Evolutionary conservation across 2,329 filamentous ascomycete genomes (phyloP).

Genomic region (Tolypocladium ovalisporum): DNA sequence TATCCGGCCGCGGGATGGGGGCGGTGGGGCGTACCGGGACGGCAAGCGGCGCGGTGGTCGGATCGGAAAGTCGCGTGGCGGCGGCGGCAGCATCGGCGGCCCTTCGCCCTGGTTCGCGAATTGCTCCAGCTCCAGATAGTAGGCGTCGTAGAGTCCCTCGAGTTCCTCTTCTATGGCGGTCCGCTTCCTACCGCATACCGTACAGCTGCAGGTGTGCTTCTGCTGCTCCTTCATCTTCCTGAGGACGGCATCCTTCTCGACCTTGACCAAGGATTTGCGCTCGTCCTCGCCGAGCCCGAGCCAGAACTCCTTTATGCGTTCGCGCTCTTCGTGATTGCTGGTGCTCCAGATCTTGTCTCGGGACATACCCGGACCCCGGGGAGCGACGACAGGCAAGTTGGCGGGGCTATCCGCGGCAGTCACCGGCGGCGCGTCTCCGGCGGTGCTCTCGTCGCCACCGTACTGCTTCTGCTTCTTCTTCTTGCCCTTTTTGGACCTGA

Average conservation of each 20-base stretch:
- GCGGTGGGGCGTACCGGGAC: constrained; percentile 50
- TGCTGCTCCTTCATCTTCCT: constrained; percentile 99
- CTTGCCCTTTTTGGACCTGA: constrained; percentile 49
- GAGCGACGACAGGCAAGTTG: constrained; percentile 19
- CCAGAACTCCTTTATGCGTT: constrained; percentile 98
- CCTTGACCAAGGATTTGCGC: constrained; percentile 88
- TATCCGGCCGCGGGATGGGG: constrained; percentile 66
- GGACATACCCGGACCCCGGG: constrained; percentile 36
- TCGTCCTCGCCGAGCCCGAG: constrained; percentile 88
- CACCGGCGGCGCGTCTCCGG: constrained; percentile 4
- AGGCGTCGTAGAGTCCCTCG: constrained; percentile 94
- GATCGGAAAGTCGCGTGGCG: constrained; percentile 49
- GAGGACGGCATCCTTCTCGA: constrained; percentile 95
- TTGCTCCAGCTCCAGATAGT: constrained; percentile 95
- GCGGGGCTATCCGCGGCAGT: not conserved
- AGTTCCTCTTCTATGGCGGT: constrained; percentile 97
- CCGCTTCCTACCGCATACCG: constrained; percentile 89
- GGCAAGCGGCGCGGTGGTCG: constrained; percentile 48
- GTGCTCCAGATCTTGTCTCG: constrained; percentile 97
- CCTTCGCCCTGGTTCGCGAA: constrained; percentile 78
- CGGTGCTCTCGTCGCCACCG: constrained; percentile 9
- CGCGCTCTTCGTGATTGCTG: constrained; percentile 83
- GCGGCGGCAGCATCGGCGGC: constrained; percentile 36
- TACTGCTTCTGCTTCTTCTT: constrained; percentile 62
- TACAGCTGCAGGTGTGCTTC: constrained; percentile 97